Conservation (phyloP, 331 rosid species). For the Quercus lobata region DNA sequence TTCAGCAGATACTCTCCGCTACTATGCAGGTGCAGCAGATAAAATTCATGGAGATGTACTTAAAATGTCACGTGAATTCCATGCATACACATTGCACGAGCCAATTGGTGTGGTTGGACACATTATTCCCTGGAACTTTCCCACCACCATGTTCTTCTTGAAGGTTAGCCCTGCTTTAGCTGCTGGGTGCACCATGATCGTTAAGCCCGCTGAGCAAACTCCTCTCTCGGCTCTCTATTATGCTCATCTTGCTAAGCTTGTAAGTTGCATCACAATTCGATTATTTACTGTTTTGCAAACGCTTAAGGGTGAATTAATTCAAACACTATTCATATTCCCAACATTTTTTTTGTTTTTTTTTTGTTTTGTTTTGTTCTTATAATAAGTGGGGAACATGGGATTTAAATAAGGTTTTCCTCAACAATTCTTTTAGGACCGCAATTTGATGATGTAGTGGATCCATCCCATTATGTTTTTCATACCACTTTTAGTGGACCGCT, state of each 20-base stretch:
- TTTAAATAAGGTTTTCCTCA: too few relatives aligned
- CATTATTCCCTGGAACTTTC: constrained; percentile 89
- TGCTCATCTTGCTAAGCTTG: constrained; percentile 78
- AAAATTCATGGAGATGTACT: constrained; percentile 78
- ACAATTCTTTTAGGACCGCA: too few relatives aligned
- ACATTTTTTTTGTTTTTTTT: background rate
- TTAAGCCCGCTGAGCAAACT: constrained; percentile 92
- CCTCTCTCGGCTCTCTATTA: constrained; percentile 78
- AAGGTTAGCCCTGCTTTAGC: constrained; percentile 81
- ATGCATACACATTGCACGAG: constrained; percentile 69
- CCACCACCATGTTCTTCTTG: constrained; percentile 36
- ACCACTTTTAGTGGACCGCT: too few relatives aligned
- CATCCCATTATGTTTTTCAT: too few relatives aligned
- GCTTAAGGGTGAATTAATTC: too few relatives aligned
- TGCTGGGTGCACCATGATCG: constrained; percentile 80
- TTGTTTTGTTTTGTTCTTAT: too few relatives aligned
- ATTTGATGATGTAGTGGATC: too few relatives aligned
- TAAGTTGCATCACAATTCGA: constrained; percentile 2
- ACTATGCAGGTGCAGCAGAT: constrained; percentile 95
- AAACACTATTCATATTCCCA: too few relatives aligned
- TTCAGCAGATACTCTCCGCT: constrained; percentile 44
- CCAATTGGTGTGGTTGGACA: constrained; percentile 90
- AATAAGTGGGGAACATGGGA: too few relatives aligned
- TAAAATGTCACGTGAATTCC: constrained; percentile 47
- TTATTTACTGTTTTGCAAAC: too few relatives aligned